Percentiles rank a stretch among this genome's conserved stretches.
Evolutionary conservation across 768 basidiomycete species (phyloP).

Genomic region (Boletellus emodensis): DNA sequence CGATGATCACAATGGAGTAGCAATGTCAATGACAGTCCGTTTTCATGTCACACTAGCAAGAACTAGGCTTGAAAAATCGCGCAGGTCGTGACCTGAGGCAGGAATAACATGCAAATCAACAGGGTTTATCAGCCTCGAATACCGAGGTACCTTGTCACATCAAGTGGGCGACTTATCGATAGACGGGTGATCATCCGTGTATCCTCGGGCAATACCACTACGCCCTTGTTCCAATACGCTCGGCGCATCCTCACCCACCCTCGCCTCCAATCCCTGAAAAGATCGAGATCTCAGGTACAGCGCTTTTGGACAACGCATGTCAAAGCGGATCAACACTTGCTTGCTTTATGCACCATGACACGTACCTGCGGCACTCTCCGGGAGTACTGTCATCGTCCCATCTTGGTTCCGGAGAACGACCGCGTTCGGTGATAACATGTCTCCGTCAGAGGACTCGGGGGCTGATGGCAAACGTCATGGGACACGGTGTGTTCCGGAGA

Average conservation of each 20-base stretch:
- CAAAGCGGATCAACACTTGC: slow-evolving; percentile 1
- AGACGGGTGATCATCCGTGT: slow-evolving; percentile 49
- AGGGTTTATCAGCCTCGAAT: too few relatives aligned
- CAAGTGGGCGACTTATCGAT: too few relatives aligned
- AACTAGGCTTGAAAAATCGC: too few relatives aligned
- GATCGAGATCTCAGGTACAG: slow-evolving; percentile 68
- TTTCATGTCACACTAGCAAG: too few relatives aligned
- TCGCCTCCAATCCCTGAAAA: slow-evolving; percentile 78
- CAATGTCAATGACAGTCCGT: too few relatives aligned
- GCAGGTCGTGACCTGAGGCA: too few relatives aligned
- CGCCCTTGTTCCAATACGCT: slow-evolving; percentile 84
- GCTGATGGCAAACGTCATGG: not conserved
- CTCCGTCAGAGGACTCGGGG: slow-evolving; percentile 14
- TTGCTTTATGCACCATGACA: slow-evolving; percentile 28
- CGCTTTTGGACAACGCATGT: slow-evolving; percentile 37
- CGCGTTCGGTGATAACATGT: slow-evolving; percentile 33
- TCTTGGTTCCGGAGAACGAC: slow-evolving; percentile 65
- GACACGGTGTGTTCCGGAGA: not conserved
- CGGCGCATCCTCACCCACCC: slow-evolving; percentile 75
- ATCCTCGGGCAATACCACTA: slow-evolving; percentile 85
- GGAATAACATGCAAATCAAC: too few relatives aligned
- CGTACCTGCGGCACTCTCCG: slow-evolving; percentile 67
- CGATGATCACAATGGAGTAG: too few relatives aligned
- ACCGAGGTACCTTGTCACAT: too few relatives aligned
- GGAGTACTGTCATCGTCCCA: slow-evolving; percentile 47